Evolutionary conservation across 352 stramenopile species (phyloP), one percentile per base, ranked within the genome.

Genomic region (Phytophthora agathidicida): DNA sequence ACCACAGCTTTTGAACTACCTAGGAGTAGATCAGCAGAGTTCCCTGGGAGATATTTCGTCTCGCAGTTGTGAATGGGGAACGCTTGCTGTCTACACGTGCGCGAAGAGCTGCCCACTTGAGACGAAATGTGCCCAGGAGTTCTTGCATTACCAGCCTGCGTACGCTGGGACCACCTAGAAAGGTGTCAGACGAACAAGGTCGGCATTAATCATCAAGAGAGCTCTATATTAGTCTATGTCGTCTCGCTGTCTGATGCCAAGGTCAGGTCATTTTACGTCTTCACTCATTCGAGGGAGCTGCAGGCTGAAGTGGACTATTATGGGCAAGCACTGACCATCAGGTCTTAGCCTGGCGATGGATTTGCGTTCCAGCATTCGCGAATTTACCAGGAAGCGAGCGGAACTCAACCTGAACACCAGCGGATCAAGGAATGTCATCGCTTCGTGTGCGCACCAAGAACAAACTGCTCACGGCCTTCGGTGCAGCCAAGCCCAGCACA

Each of bases 1-100:
- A 55, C 95, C 95, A 0, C 95, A 98, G 76, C 86, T 98, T 38
- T 57, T 98, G 0, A 96, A 96, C 66, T 97, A 96, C 62, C 60
- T 98, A 30, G 65, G 89, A 22, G 77, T 96, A 30, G 80, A 97
- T 66, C 65, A 85, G 36, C 56, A 73, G 11, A 78, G 74, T 33
- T 84, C 78, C 26, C 70, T 89, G 17, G 61, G 70, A 19, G 54
- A 87, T 24, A 83, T 93, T 20, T 47, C 50, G 2, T 67, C 75
- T 16, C 79, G 85, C 24, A 87, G 71, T 45, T 86, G 96, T 31
- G 93, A 98, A 56, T 98, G 89, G 88, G 95, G 93, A 24, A 96
- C 91, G 7, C 83, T 98, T 17, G 86, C 73, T 0, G 76, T 98
- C 26, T 98, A 97, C 67, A 98, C 95, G 28, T 98, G 95, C 68